Conservation (phyloP, 1,284 basidiomycete species). For the Ganoderma lucidum region DNA sequence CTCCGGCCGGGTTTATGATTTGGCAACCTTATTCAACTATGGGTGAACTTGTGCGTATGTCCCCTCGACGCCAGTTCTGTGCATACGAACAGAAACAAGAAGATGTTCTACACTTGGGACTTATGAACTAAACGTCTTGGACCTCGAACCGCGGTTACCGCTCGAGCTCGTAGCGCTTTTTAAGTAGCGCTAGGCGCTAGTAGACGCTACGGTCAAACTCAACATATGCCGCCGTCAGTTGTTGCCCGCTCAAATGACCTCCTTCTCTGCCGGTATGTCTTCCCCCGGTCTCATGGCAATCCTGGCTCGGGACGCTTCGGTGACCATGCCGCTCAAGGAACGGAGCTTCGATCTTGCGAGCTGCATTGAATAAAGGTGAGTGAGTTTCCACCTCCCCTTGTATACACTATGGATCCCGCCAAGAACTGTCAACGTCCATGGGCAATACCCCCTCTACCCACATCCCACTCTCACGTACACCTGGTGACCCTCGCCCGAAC, state of each 20-base stretch:
- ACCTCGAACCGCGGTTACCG: too few species aligned
- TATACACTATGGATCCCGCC: not conserved
- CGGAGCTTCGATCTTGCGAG: not conserved
- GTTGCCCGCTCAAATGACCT: not conserved
- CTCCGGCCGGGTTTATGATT: not conserved
- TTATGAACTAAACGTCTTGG: too few species aligned
- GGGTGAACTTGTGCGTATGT: too few species aligned
- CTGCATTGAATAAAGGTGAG: not conserved
- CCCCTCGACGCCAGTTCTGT: too few species aligned
- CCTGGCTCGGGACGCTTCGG: constrained; percentile 1
- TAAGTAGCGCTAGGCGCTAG: not conserved
- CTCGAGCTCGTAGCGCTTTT: not conserved
- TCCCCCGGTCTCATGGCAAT: not conserved
- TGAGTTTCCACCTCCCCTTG: not conserved
- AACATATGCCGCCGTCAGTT: not conserved
- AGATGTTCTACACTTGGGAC: too few species aligned
- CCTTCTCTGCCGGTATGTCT: not conserved
- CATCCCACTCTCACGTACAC: not conserved
- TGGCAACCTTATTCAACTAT: not conserved
- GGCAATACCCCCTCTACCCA: not conserved
- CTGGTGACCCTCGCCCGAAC: not conserved
- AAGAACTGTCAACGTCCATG: not conserved
- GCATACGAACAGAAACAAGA: not conserved
- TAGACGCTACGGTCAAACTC: too few species aligned
- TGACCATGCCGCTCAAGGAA: not conserved